phyloP scores from a whole-genome alignment of 495 filamentous ascomycete genomes.

The Clavariopsis aquatica region DNA sequence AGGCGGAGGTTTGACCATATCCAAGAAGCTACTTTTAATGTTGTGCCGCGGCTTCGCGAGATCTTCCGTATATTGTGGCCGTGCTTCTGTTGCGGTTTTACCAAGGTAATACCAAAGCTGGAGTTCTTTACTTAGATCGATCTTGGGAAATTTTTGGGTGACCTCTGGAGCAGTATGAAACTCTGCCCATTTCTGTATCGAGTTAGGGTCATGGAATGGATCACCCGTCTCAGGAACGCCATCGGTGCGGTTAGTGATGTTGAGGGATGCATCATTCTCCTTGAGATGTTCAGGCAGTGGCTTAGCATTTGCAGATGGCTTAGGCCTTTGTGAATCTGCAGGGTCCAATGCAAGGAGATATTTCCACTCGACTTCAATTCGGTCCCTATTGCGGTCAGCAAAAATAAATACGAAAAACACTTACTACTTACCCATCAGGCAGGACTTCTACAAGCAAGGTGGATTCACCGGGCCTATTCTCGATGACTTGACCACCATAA shows the following conservation, averaged over 20 bases:
- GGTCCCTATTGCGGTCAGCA: conserved; percentile 55
- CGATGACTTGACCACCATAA: conserved; percentile 84
- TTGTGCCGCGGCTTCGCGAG: conserved; percentile 58
- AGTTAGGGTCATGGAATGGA: conserved; percentile 59
- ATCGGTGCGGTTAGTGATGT: conserved; percentile 48
- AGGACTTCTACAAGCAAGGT: conserved; percentile 79
- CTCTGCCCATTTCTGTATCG: conserved; percentile 74
- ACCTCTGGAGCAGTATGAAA: conserved; percentile 62
- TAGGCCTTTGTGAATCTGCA: conserved; percentile 63
- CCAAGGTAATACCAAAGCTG: conserved; percentile 91
- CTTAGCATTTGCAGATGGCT: conserved; percentile 62
- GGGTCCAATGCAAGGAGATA: conserved; percentile 70
- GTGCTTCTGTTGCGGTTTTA: conserved; percentile 83
- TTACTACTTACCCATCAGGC: conserved; percentile 73
- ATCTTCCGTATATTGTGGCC: conserved; percentile 88
- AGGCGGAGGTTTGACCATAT: conserved; percentile 57
- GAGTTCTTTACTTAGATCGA: conserved; percentile 68
- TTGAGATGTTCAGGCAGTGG: conserved; percentile 60
- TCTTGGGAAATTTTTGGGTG: conserved; percentile 56
- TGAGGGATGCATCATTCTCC: conserved; percentile 37
- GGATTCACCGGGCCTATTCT: conserved; percentile 77
- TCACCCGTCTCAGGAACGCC: conserved; percentile 58
- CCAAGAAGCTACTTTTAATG: conserved; percentile 62
- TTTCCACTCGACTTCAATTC: conserved; percentile 74
- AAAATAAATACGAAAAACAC: not conserved